phyloP scores from a whole-genome alignment of 768 basidiomycete genomes.

The Suillus subalutaceus region DNA sequence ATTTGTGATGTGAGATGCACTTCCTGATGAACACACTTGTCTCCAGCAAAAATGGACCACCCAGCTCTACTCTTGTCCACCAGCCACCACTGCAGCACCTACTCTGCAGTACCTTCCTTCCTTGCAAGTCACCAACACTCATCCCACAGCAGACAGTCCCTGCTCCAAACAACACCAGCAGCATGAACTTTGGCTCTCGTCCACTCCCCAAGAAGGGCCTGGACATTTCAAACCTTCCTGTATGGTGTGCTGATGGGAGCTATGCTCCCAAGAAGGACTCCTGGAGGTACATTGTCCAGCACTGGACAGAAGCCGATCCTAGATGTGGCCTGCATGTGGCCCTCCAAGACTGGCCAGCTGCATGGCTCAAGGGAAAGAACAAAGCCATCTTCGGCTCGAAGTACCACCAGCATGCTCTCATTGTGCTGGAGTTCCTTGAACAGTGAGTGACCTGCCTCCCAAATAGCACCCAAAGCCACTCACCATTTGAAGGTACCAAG shows the following conservation, averaged over 20 bases:
- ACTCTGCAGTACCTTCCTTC: neutral
- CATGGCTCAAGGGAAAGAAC: constrained; percentile 8
- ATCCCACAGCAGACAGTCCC: neutral
- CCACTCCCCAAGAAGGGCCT: neutral
- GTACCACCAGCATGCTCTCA: constrained; percentile 5
- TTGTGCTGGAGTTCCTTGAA: constrained; percentile 10
- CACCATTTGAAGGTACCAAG: constrained; percentile 4
- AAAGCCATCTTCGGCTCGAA: constrained; percentile 4
- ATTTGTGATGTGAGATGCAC: too few relatives aligned
- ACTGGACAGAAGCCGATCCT: constrained; percentile 6
- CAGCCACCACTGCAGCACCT: neutral
- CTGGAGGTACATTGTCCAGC: constrained; percentile 12
- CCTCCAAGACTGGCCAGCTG: constrained; percentile 12
- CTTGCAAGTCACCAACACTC: neutral
- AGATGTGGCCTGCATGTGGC: constrained; percentile 6
- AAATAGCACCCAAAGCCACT: neutral
- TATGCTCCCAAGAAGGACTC: constrained; percentile 5
- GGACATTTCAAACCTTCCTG: constrained; percentile 7
- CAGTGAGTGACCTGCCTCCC: constrained; percentile 7
- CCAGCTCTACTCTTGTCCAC: neutral
- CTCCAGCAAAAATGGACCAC: neutral
- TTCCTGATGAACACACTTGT: neutral
- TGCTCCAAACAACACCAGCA: neutral
- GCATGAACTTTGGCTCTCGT: neutral
- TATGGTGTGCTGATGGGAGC: neutral